A percentile compares a stretch with the other conserved stretches of the same genome.
Conservation (phyloP, 2,329 filamentous ascomycete genomes). For the Orbilia quercus region DNA sequence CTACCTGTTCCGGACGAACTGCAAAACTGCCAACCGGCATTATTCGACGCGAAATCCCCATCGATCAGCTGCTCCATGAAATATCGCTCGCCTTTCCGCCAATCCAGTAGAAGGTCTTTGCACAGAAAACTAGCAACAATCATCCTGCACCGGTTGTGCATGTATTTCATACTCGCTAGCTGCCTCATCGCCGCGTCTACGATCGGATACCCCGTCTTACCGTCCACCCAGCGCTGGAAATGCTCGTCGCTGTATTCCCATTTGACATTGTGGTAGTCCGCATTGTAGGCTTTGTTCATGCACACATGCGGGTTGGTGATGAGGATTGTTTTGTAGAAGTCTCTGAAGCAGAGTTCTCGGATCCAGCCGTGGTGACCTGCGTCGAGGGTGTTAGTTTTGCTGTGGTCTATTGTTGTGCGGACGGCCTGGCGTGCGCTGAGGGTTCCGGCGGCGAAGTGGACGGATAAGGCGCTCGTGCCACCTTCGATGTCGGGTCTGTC, state of each 20-base stretch:
- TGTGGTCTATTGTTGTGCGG: constrained; percentile 71
- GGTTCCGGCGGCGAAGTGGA: constrained; percentile 77
- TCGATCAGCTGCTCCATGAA: constrained; percentile 86
- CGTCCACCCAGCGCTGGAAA: constrained; percentile 79
- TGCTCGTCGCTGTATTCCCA: constrained; percentile 80
- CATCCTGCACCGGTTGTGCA: constrained; percentile 90
- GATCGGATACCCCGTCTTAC: constrained; percentile 81
- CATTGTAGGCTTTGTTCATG: constrained; percentile 83
- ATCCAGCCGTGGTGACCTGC: constrained; percentile 60
- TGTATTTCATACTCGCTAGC: constrained; percentile 74
- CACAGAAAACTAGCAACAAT: constrained; percentile 81
- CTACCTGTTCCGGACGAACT: constrained; percentile 52
- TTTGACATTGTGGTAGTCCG: constrained; percentile 79
- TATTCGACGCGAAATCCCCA: constrained; percentile 83
- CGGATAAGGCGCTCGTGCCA: constrained; percentile 76
- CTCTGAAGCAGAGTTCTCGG: constrained; percentile 65
- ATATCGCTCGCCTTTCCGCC: constrained; percentile 81
- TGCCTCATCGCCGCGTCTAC: constrained; percentile 90
- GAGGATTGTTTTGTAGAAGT: constrained; percentile 88
- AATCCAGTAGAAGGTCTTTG: constrained; percentile 84
- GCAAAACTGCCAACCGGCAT: constrained; percentile 72
- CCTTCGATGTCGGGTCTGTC: constrained; percentile 72
- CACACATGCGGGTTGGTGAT: constrained; percentile 84
- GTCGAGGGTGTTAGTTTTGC: constrained; percentile 67
- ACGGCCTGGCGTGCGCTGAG: constrained; percentile 76